Conservation (phyloP, 192 early-diverging fungal genomes). For the Backusella liffmaniae region DNA sequence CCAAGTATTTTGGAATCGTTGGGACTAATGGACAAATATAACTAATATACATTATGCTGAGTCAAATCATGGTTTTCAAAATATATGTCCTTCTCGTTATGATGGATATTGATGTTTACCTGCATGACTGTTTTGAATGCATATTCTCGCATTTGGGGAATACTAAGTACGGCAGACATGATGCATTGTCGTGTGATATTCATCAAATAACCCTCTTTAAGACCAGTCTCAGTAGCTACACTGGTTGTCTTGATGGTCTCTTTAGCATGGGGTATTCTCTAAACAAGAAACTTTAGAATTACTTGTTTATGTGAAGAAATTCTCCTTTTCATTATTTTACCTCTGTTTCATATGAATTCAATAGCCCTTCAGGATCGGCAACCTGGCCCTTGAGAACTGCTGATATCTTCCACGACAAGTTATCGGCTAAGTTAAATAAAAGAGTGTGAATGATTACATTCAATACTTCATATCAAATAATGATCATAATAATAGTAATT, state of each 20-base stretch:
- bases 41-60: neutral
- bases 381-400: constrained; percentile 33
- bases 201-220: neutral
- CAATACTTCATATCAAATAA: neutral
- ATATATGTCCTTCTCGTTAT: neutral
- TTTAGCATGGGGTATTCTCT: constrained; percentile 10
- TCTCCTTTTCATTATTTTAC: neutral
- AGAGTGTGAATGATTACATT: neutral
- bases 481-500: neutral
- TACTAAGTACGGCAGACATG: neutral
- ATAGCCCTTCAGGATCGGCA: constrained; percentile 20
- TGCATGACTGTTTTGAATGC: constrained; percentile 9
- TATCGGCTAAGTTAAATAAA: constrained; percentile 28
- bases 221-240: neutral
- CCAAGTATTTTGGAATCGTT: constrained; percentile 5
- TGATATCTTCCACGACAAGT: constrained; percentile 52
- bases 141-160: constrained; percentile 4
- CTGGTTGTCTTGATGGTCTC: constrained; percentile 9
- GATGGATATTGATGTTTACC: neutral
- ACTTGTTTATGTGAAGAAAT: neutral
- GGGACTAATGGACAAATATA: neutral
- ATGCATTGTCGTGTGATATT: neutral
- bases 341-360: constrained; percentile 42
- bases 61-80: neutral
- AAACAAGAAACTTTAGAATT: neutral